Percentiles rank a stretch among this genome's conserved stretches.
Evolutionary conservation across 2,329 filamentous ascomycete species (phyloP).

Genomic region (Huntiella savannae): DNA sequence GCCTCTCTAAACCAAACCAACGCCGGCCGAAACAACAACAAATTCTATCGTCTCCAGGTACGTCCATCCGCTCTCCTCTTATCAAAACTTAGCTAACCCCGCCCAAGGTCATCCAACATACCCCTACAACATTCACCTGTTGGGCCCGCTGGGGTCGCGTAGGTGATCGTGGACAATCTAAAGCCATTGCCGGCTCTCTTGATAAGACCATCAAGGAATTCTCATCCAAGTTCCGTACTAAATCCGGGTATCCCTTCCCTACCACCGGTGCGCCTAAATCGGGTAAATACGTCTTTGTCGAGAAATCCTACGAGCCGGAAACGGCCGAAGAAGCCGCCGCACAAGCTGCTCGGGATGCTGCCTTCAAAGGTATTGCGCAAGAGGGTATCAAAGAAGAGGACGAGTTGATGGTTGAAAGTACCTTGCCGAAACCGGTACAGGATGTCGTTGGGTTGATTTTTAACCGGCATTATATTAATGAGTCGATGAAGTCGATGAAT

Average conservation of each 20-base stretch:
- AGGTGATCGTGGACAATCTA: slow-evolving; percentile 34
- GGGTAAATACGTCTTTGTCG: slow-evolving; percentile 63
- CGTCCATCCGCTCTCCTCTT: neutral
- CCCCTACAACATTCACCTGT: neutral
- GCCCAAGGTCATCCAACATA: no score
- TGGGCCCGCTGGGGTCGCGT: slow-evolving; percentile 77
- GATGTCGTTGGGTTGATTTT: slow-evolving; percentile 66
- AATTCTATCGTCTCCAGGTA: slow-evolving; percentile 56
- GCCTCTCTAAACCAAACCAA: slow-evolving; percentile 66
- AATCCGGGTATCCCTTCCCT: slow-evolving; percentile 38
- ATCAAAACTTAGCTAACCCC: no score
- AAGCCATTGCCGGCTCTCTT: slow-evolving; percentile 25
- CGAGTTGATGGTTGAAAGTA: slow-evolving; percentile 17
- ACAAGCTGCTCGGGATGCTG: neutral
- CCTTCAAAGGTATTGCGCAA: slow-evolving; percentile 12
- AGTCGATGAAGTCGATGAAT: slow-evolving; percentile 45
- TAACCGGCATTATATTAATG: slow-evolving; percentile 52
- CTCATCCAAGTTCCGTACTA: slow-evolving; percentile 42
- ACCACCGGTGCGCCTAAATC: slow-evolving; percentile 37
- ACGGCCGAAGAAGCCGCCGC: slow-evolving; percentile 12
- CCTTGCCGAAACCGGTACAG: slow-evolving; percentile 40
- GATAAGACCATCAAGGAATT: slow-evolving; percentile 29
- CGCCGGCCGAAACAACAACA: slow-evolving; percentile 54
- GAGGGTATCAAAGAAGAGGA: slow-evolving; percentile 17
- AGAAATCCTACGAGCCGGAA: slow-evolving; percentile 49